Evolutionary conservation across 2,329 filamentous ascomycete species (phyloP).

Genomic region (Penicillium sp.): DNA sequence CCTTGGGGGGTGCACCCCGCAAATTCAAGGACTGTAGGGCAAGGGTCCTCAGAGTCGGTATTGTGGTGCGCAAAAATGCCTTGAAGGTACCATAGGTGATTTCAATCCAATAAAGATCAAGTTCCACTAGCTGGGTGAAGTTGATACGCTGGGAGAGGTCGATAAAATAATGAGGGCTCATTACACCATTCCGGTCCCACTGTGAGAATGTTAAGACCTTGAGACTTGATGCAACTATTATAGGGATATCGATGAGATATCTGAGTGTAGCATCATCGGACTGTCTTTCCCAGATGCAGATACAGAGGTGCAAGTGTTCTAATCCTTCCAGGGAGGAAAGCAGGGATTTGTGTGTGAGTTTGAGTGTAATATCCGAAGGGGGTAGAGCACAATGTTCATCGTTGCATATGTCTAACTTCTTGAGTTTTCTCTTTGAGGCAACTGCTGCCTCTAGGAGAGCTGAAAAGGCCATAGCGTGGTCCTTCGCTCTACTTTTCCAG

Average conservation of each 20-base stretch:
- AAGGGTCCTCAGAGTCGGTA: neutral
- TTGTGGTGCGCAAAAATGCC: neutral
- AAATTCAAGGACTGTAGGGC: neutral
- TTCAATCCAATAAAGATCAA: conserved; percentile 1
- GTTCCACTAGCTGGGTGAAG: neutral
- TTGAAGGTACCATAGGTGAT: neutral
- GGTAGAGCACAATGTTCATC: neutral
- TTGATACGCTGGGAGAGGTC: neutral
- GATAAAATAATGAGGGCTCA: neutral
- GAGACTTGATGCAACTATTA: neutral
- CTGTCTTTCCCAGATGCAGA: neutral
- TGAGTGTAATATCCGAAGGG: neutral
- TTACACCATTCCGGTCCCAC: neutral
- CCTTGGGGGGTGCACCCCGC: neutral
- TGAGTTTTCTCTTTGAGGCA: neutral
- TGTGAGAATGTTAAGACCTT: neutral
- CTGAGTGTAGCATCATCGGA: neutral
- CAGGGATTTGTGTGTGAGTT: neutral
- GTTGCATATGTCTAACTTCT: neutral
- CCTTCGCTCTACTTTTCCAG: neutral
- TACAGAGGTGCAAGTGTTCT: neutral
- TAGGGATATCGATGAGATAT: neutral
- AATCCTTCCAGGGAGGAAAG: neutral
- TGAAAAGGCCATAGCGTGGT: neutral
- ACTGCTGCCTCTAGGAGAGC: neutral